phyloP scores from a whole-genome alignment of 1,139 yeast genomes.

The Entelexis sorbosivorans region DNA sequence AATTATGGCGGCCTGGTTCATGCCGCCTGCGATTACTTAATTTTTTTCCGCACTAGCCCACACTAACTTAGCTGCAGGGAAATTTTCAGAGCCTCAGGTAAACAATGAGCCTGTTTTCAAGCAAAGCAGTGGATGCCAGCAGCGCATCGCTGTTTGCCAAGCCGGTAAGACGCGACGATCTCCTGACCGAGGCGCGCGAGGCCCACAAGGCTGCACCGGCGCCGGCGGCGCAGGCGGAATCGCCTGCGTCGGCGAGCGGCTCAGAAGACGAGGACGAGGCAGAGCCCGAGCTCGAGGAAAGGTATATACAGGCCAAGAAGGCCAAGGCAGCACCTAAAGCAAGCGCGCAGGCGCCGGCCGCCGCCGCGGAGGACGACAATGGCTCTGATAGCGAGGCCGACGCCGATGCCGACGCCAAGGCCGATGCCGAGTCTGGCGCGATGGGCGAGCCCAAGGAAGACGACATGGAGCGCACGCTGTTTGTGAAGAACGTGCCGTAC shows the following conservation, averaged over 20 bases:
- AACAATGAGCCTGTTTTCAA: constrained; percentile 21
- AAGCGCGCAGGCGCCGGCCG: not conserved
- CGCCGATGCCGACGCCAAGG: not conserved
- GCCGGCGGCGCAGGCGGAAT: not conserved
- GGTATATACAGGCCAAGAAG: constrained; percentile 4
- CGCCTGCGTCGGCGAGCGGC: not conserved
- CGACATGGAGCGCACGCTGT: constrained; percentile 56
- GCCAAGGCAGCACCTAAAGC: not conserved
- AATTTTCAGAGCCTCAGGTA: not conserved
- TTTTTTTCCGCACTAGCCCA: not conserved
- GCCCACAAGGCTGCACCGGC: not conserved
- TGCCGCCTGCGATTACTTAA: not conserved
- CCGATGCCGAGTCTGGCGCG: constrained; percentile 2
- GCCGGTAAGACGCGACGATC: constrained; percentile 7
- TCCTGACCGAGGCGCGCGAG: constrained; percentile 1
- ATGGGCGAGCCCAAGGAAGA: constrained; percentile 23
- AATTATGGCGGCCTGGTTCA: too few relatives aligned
- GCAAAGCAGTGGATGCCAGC: constrained; percentile 3
- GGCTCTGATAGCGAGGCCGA: constrained; percentile 1
- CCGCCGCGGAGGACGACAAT: not conserved
- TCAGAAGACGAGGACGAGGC: not conserved
- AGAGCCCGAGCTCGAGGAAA: constrained; percentile 10
- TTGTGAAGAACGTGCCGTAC: constrained; percentile 75
- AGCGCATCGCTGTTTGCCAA: constrained; percentile 13
- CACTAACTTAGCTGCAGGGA: not conserved